These are phyloP conservation scores for Lobulomyces angularis DNA, from an alignment of 192 early-diverging fungal genomes.

Conservation along the genomic window DNA sequence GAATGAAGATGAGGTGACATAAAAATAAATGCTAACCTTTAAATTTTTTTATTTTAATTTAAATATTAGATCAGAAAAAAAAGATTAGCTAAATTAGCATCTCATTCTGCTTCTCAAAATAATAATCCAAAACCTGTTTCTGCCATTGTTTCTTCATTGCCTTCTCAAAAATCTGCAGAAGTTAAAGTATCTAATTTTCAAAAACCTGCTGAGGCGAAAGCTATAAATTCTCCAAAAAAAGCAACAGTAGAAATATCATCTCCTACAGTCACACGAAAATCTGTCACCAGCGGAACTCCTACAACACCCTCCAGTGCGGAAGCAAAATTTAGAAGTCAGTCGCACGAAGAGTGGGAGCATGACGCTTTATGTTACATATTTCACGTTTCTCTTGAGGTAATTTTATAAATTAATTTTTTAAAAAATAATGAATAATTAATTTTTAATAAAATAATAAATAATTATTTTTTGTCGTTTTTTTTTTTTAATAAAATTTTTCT, in stretches of 20 bases:
- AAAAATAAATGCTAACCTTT: too few relatives aligned
- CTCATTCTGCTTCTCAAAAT: too few relatives aligned
- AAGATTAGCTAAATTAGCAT: too few relatives aligned
- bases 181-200: too few relatives aligned
- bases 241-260: slow-evolving; percentile 5
- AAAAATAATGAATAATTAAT: not conserved
- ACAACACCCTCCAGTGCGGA: not conserved
- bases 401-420: not conserved
- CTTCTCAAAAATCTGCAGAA: too few relatives aligned
- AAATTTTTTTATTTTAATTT: too few relatives aligned
- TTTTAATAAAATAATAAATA: not conserved
- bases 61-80: too few relatives aligned
- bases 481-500: not conserved
- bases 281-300: not conserved
- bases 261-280: slow-evolving; percentile 3
- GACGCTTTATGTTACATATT: slow-evolving; percentile 66
- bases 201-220: slow-evolving; percentile 13
- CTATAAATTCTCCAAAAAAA: slow-evolving; percentile 7
- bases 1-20: too few relatives aligned
- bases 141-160: too few relatives aligned
- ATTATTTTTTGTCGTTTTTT: not conserved
- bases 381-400: slow-evolving; percentile 62
- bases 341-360: slow-evolving; percentile 70
- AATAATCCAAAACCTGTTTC: too few relatives aligned
- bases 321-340: slow-evolving; percentile 1